Conservation (phyloP, 1,284 basidiomycete species). For the Polyporus tsugae region DNA sequence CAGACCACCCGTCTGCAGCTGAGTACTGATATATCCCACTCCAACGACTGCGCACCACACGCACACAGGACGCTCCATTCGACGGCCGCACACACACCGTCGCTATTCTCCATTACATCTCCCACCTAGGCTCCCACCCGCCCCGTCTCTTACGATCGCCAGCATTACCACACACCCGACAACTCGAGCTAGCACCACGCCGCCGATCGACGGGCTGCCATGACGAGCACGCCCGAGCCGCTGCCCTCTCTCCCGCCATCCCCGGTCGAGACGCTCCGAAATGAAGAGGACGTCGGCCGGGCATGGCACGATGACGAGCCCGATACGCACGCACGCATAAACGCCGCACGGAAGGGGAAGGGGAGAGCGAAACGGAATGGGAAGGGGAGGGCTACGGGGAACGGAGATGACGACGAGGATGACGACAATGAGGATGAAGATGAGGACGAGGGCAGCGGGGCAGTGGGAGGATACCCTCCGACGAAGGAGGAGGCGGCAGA, state of each 20-base stretch:
- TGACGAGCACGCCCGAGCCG: slow-evolving; percentile 39
- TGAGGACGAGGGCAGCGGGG: slow-evolving; percentile 40
- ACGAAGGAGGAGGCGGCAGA: slow-evolving; percentile 69
- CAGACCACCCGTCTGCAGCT: too few species aligned
- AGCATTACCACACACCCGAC: neutral
- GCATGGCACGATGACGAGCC: slow-evolving; percentile 25
- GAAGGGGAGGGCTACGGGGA: slow-evolving; percentile 38
- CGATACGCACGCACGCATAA: neutral
- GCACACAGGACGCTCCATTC: slow-evolving; percentile 4
- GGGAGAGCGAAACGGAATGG: slow-evolving; percentile 30
- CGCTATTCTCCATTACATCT: slow-evolving; percentile 1
- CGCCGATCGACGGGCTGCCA: slow-evolving; percentile 19
- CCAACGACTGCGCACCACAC: slow-evolving; percentile 1
- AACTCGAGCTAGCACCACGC: too few species aligned
- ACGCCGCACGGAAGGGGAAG: slow-evolving; percentile 31
- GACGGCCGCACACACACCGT: slow-evolving; percentile 1
- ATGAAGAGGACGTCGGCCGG: slow-evolving; percentile 54
- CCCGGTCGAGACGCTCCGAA: slow-evolving; percentile 33
- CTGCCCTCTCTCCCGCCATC: slow-evolving; percentile 50
- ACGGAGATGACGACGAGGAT: slow-evolving; percentile 22
- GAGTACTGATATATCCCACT: too few species aligned
- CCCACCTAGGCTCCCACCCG: neutral
- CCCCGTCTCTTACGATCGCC: slow-evolving; percentile 1
- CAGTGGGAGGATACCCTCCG: slow-evolving; percentile 65
- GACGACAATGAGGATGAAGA: slow-evolving; percentile 40